Conservation (phyloP, 164 flowering plant species). For the Stephania cephalantha region DNA sequence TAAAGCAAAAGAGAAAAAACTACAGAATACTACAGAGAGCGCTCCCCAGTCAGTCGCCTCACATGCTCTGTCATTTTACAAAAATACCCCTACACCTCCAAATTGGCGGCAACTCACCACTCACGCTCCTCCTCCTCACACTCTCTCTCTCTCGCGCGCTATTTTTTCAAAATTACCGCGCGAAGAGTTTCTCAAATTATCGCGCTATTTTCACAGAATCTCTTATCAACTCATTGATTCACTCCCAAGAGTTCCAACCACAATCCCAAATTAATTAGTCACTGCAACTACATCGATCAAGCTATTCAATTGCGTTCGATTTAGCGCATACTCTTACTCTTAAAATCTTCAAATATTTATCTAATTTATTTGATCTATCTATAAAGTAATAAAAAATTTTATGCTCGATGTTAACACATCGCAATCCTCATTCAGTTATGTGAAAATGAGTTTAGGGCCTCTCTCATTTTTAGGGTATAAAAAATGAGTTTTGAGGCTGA, state of each 20-base stretch:
- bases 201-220: neutral
- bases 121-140: neutral
- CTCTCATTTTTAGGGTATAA: too few species aligned
- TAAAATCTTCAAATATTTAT: too few species aligned
- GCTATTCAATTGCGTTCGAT: too few species aligned
- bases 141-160: neutral
- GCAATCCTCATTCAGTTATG: too few species aligned
- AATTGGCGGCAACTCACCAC: slow-evolving; percentile 1
- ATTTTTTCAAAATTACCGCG: neutral
- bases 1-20: neutral
- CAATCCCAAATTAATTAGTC: neutral
- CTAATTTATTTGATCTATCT: too few species aligned
- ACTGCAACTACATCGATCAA: too few species aligned
- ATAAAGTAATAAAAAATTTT: too few species aligned
- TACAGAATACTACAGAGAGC: neutral
- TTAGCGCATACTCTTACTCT: too few species aligned
- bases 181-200: neutral
- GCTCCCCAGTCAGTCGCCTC: neutral
- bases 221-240: neutral
- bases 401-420: too few species aligned
- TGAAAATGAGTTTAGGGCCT: too few species aligned
- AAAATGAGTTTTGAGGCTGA: too few species aligned
- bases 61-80: neutral
- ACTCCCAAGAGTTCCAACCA: neutral
- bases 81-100: neutral